phyloP scores from a whole-genome alignment of 192 early-diverging fungal genomes.

The Umbelopsis ramanniana region DNA sequence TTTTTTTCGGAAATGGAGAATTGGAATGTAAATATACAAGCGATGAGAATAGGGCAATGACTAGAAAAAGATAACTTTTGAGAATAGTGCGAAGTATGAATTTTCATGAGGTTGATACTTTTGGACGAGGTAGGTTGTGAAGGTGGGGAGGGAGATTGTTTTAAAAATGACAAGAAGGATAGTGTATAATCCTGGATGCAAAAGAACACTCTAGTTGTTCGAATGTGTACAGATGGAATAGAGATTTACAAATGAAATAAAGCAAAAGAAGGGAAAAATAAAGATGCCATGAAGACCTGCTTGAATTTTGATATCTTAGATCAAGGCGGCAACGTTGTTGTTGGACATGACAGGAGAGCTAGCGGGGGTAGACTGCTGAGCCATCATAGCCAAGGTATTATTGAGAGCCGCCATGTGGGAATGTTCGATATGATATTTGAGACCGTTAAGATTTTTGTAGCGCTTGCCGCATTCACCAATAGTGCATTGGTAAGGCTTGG shows the following conservation, averaged over 20 bases:
- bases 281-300: slow-evolving; percentile 17
- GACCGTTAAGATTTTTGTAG: slow-evolving; percentile 95
- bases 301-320: slow-evolving; percentile 3
- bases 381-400: slow-evolving; percentile 30
- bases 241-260: slow-evolving; percentile 20
- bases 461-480: slow-evolving; percentile 85
- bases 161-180: not conserved
- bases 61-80: not conserved
- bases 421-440: slow-evolving; percentile 93
- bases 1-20: not conserved
- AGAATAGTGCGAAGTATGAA: not conserved
- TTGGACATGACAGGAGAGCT: slow-evolving; percentile 20
- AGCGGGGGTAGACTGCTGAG: slow-evolving; percentile 14
- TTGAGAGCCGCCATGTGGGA: slow-evolving; percentile 58
- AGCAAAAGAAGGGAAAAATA: not conserved
- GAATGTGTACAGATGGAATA: slow-evolving; percentile 20
- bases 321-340: slow-evolving; percentile 1
- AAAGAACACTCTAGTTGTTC: not conserved
- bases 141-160: not conserved
- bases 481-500: slow-evolving; percentile 75
- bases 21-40: slow-evolving; percentile 17
- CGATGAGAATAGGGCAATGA: not conserved
- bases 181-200: not conserved
- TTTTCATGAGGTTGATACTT: not conserved
- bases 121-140: not conserved